Percentiles rank a stretch among this genome's conserved stretches.
These are phyloP conservation scores for Ilex paraguariensis DNA, from an alignment of 305 asterid species.

Conservation along the genomic window DNA sequence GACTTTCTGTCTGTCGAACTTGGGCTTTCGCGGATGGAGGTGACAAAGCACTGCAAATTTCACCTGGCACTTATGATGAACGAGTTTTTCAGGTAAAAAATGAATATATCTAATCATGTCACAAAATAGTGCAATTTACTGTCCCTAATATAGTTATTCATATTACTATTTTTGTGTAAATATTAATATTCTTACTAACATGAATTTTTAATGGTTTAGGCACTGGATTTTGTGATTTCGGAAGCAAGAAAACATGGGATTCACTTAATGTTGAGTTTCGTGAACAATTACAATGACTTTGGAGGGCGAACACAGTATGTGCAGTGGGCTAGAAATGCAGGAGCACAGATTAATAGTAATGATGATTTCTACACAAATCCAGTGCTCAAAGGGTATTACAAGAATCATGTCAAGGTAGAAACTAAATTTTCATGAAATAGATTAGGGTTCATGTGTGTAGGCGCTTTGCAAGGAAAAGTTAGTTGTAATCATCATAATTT, in stretches of 20 bases:
- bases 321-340: slow-evolving; percentile 58
- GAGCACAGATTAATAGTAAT: slow-evolving; percentile 30
- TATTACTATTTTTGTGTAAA: no score
- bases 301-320: slow-evolving; percentile 65
- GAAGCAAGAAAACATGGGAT: slow-evolving; percentile 57
- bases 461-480: no score
- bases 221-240: slow-evolving; percentile 62
- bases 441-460: no score
- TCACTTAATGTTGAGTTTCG: slow-evolving; percentile 57
- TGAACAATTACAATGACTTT: slow-evolving; percentile 56
- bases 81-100: slow-evolving; percentile 45
- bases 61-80: slow-evolving; percentile 60
- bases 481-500: no score
- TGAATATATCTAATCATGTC: background rate
- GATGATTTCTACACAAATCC: slow-evolving; percentile 47
- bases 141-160: no score
- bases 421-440: background rate
- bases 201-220: slow-evolving; percentile 24
- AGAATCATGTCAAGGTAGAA: slow-evolving; percentile 34
- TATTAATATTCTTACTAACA: no score
- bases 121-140: background rate
- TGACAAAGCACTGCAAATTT: slow-evolving; percentile 39
- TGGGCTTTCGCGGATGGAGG: slow-evolving; percentile 80
- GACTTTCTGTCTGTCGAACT: slow-evolving; percentile 60
- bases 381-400: slow-evolving; percentile 35